Conservation (phyloP, 2,329 filamentous ascomycete species). For the Phoma herbarum region DNA sequence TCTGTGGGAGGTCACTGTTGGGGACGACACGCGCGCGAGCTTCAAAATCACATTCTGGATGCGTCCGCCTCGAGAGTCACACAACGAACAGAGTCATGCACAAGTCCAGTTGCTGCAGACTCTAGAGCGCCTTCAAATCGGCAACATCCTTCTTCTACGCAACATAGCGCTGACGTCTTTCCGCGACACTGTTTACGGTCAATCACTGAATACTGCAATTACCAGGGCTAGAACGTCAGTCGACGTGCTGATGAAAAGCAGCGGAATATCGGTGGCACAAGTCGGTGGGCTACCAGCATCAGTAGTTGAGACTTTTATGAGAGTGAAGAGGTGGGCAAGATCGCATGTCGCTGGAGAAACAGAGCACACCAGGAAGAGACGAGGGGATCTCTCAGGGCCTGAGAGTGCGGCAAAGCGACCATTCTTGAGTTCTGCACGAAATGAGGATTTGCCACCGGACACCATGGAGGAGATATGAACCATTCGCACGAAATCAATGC, state of each 20-base stretch:
- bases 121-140: slow-evolving; percentile 64
- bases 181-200: slow-evolving; percentile 79
- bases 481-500: background rate
- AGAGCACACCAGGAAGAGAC: slow-evolving; percentile 32
- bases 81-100: slow-evolving; percentile 25
- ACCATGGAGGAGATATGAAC: slow-evolving; percentile 40
- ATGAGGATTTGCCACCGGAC: slow-evolving; percentile 44
- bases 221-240: slow-evolving; percentile 73
- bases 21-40: slow-evolving; percentile 82
- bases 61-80: slow-evolving; percentile 43
- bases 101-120: slow-evolving; percentile 52
- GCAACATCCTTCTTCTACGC: slow-evolving; percentile 80
- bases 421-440: slow-evolving; percentile 11
- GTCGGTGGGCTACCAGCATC: slow-evolving; percentile 52
- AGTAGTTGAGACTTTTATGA: slow-evolving; percentile 69
- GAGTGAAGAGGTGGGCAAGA: slow-evolving; percentile 78
- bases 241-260: slow-evolving; percentile 69
- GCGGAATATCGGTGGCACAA: slow-evolving; percentile 60
- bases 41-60: slow-evolving; percentile 91
- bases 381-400: slow-evolving; percentile 17
- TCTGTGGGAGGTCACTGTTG: slow-evolving; percentile 61
- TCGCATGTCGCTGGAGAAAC: slow-evolving; percentile 66
- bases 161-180: slow-evolving; percentile 83
- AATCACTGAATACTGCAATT: slow-evolving; percentile 76
- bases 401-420: slow-evolving; percentile 25